Evolutionary conservation across 306 rosid species (phyloP), one percentile per base, ranked within the genome.

Genomic region (Gastrolobium bilobum): DNA sequence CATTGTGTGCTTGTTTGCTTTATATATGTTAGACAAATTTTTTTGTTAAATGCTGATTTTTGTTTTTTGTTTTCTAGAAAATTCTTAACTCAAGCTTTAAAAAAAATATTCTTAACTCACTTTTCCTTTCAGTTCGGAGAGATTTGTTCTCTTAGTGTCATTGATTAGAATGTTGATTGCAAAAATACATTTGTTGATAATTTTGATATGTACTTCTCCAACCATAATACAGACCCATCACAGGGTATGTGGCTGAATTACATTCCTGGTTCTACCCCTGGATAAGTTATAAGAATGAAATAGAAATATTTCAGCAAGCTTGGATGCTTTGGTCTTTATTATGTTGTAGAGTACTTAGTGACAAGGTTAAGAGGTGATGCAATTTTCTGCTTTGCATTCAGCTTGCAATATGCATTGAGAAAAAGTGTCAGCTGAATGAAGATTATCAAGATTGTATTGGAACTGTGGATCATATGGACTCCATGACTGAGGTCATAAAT

Each of bases 401-500:
- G 99, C 90, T 94, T 81, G 97, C 99, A 37, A 91, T 92, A 79
- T 94, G 99, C 85, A 90, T 94, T 51, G 97, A 92, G 83, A 88
- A 64, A 85, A 94, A 87, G 87, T 81, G 79, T 79, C 90, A 88
- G 70, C 42, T 75, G 61, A 88, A 67, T 79, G 99, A 94, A 77
- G 97, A 92, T 60, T 94, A 83, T 89, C 90, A 92, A 89, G 99
- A 94, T 78, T 94, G 99, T 83, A 83, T 91, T 81, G 99, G 86
- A 64, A 94, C 90, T 84, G 54, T 83, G 68, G 99, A 91, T 84
- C 84, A 81, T 15, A 82, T 86, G 37, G 93, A 91, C 79, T 81
- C 90, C 66, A 75, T 26, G 79, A 37, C 71, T 34, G 92, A 91
- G 95, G 97, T 94, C 73, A 77, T 43, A 69, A 10, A 35, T 43